Conservation (phyloP, 805 yeast genomes). For the Debaryomyces hansenii region DNA sequence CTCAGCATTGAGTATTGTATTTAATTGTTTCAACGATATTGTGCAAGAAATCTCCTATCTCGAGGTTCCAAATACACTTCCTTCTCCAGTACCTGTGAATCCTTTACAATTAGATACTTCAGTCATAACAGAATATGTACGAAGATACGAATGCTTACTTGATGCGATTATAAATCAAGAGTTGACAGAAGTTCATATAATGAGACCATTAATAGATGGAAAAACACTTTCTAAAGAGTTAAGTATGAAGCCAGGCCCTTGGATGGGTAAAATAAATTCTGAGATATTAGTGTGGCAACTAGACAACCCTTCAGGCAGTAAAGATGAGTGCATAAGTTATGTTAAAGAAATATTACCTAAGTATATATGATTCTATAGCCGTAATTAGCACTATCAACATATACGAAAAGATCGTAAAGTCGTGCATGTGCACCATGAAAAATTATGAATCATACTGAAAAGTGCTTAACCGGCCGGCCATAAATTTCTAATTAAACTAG, state of each 20-base stretch:
- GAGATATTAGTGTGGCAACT: constrained; percentile 72
- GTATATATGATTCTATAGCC: constrained; percentile 5
- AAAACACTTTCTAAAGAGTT: constrained; percentile 57
- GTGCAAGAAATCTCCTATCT: constrained; percentile 5
- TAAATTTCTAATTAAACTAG: not conserved
- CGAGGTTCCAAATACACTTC: not conserved
- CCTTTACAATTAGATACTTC: not conserved
- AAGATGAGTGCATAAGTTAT: constrained; percentile 55
- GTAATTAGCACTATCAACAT: not conserved
- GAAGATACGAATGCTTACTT: constrained; percentile 33
- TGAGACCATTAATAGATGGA: constrained; percentile 77
- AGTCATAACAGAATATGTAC: constrained; percentile 6
- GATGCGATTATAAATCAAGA: constrained; percentile 27
- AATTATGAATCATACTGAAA: not conserved
- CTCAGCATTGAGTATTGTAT: constrained; percentile 46
- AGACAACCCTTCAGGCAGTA: constrained; percentile 59
- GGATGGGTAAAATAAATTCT: constrained; percentile 66
- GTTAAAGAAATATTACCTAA: constrained; percentile 23
- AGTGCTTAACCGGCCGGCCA: not conserved
- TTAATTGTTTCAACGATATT: constrained; percentile 36
- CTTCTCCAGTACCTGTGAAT: not conserved
- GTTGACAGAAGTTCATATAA: constrained; percentile 43
- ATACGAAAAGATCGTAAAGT: not conserved
- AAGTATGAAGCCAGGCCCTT: constrained; percentile 75
- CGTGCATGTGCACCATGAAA: not conserved